These are phyloP conservation scores for Vitis hybrid DNA, from an alignment of 177 flowering plant genomes.

Conservation along the genomic window DNA sequence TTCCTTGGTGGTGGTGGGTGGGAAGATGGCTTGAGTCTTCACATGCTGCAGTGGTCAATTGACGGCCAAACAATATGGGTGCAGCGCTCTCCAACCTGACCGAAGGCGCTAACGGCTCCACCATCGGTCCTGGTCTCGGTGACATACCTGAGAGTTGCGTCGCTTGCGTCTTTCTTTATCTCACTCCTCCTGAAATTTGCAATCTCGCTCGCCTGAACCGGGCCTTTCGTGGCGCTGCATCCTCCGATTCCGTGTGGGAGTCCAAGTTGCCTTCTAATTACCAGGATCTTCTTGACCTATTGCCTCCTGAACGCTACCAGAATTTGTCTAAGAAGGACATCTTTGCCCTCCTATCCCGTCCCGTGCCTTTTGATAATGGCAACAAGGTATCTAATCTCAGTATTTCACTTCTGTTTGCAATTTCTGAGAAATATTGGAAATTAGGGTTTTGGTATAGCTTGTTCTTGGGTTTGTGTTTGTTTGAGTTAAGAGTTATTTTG, in stretches of 20 bases:
- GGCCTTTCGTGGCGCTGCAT: conserved; percentile 95
- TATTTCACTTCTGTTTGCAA: background rate
- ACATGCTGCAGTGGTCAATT: too few relatives aligned
- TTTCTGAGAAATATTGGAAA: background rate
- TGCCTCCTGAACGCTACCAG: conserved; percentile 43
- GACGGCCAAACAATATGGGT: conserved; percentile 49
- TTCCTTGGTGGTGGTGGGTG: too few relatives aligned
- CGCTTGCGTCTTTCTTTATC: conserved; percentile 80
- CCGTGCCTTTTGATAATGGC: conserved; percentile 70
- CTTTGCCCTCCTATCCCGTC: conserved; percentile 81
- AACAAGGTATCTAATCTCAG: conserved; percentile 48
- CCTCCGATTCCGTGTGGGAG: conserved; percentile 96
- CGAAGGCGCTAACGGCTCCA: conserved; percentile 52
- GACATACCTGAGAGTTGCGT: conserved; percentile 99
- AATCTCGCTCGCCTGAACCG: conserved; percentile 89
- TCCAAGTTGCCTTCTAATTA: conserved; percentile 78
- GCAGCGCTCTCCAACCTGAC: conserved; percentile 74
- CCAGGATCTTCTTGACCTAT: conserved; percentile 54
- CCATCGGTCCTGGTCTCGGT: conserved; percentile 72
- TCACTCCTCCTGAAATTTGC: conserved; percentile 98
- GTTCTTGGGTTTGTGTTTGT: background rate
- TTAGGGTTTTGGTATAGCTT: conserved; percentile 8
- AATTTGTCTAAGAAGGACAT: conserved; percentile 70
- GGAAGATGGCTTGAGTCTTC: too few relatives aligned
- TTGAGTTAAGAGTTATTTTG: background rate